Conservation (phyloP, 2,329 filamentous ascomycete genomes). For the Teratosphaeria nubilosa region DNA sequence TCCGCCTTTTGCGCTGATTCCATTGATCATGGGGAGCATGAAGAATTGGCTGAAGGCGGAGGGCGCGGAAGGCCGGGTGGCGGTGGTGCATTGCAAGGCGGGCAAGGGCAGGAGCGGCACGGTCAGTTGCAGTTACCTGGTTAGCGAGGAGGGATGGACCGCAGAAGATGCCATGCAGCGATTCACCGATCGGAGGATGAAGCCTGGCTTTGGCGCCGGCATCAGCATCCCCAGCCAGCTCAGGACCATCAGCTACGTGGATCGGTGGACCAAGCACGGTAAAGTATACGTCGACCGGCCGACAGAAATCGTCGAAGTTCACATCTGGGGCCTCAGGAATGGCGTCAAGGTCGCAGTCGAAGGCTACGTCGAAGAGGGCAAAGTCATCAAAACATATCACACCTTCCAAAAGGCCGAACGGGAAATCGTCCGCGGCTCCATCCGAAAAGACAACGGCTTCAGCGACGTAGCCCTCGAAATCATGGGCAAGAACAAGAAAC, state of each 20-base stretch:
- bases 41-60: slow-evolving; percentile 63
- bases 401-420: slow-evolving; percentile 67
- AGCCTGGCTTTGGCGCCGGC: slow-evolving; percentile 75
- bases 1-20: slow-evolving; percentile 81
- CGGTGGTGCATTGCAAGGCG: slow-evolving; percentile 93
- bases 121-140: slow-evolving; percentile 77
- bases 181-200: slow-evolving; percentile 79
- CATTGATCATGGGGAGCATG: slow-evolving; percentile 86
- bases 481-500: slow-evolving; percentile 18
- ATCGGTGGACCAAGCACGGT: slow-evolving; percentile 66
- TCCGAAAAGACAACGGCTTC: slow-evolving; percentile 31
- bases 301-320: slow-evolving; percentile 78
- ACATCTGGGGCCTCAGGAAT: slow-evolving; percentile 77
- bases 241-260: slow-evolving; percentile 78
- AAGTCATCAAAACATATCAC: slow-evolving; percentile 73
- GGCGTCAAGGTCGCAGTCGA: slow-evolving; percentile 82
- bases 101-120: slow-evolving; percentile 91
- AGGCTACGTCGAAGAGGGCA: slow-evolving; percentile 80
- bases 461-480: slow-evolving; percentile 36
- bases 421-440: slow-evolving; percentile 51
- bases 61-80: slow-evolving; percentile 46
- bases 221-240: slow-evolving; percentile 90
- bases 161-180: slow-evolving; percentile 52
- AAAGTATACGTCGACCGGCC: slow-evolving; percentile 74
- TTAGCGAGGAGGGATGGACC: slow-evolving; percentile 70